Percentiles rank a stretch among this genome's conserved stretches.
phyloP scores from a whole-genome alignment of 1,284 basidiomycete genomes.

The Baeospora myosura region DNA sequence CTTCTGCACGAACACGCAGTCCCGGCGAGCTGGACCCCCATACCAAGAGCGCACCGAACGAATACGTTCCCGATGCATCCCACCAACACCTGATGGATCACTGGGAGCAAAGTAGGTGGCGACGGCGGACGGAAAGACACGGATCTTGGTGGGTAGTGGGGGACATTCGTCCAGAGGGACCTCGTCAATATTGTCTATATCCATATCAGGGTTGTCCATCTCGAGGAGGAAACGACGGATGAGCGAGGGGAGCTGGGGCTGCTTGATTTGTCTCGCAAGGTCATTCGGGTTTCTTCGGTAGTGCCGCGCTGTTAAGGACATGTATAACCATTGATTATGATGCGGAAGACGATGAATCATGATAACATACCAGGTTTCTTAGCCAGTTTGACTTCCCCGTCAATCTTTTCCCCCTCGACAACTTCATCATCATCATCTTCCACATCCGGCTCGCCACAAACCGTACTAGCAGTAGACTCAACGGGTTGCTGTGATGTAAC shows the following conservation, averaged over 20 bases:
- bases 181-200: neutral
- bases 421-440: constrained; percentile 6
- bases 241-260: neutral
- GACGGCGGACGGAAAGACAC: constrained; percentile 22
- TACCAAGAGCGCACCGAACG: constrained; percentile 15
- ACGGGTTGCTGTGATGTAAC: neutral
- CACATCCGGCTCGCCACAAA: constrained; percentile 9
- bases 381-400: neutral
- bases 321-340: neutral
- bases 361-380: neutral
- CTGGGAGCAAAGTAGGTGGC: constrained; percentile 24
- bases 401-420: neutral
- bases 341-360: neutral
- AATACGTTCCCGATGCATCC: constrained; percentile 21
- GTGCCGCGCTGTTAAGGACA: neutral
- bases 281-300: neutral
- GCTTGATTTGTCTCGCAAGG: neutral
- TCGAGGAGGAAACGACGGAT: neutral
- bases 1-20: constrained; percentile 7
- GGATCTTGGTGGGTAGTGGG: constrained; percentile 7
- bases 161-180: constrained; percentile 1
- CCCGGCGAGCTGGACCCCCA: constrained; percentile 7
- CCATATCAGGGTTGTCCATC: neutral
- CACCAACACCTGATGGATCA: constrained; percentile 18
- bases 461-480: neutral